Evolutionary conservation across 78 protist genomes (phyloP).

Genomic region (Dictyostelium capitatum): DNA sequence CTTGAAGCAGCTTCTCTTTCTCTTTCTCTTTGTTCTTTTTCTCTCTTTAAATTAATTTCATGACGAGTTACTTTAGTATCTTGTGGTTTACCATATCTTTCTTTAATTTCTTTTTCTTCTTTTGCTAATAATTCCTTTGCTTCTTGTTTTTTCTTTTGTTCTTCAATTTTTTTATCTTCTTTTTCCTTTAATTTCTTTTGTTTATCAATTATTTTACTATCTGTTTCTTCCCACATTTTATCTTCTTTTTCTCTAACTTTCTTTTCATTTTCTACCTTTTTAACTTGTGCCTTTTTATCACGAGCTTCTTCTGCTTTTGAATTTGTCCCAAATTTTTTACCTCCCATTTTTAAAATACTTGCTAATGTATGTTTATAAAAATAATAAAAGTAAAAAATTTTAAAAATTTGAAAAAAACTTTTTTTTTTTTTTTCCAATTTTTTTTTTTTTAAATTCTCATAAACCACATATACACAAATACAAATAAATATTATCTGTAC

Average conservation of each 20-base stretch:
- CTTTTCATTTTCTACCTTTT: conserved; percentile 53
- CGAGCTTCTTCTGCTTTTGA: conserved; percentile 79
- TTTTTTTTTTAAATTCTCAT: background rate
- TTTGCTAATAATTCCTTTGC: conserved; percentile 14
- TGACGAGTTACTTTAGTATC: conserved; percentile 57
- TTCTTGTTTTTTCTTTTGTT: conserved; percentile 64
- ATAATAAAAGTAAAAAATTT: background rate
- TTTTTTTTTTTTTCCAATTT: background rate
- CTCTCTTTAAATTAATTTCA: conserved; percentile 46
- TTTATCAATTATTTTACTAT: conserved; percentile 58
- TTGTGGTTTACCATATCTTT: conserved; percentile 44
- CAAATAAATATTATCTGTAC: too few species aligned
- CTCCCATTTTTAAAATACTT: conserved; percentile 32
- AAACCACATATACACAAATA: too few species aligned
- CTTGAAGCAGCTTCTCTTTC: conserved; percentile 24
- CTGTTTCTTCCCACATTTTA: conserved; percentile 75
- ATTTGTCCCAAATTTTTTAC: conserved; percentile 82
- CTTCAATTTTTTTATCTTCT: conserved; percentile 66
- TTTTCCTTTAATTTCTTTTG: conserved; percentile 50
- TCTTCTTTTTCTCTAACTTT: conserved; percentile 67
- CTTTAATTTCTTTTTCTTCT: conserved; percentile 54
- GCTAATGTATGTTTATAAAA: background rate
- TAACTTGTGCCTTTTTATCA: conserved; percentile 67
- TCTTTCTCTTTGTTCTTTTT: conserved; percentile 35
- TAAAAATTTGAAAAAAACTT: background rate